Percentiles rank a stretch among this genome's conserved stretches.
phyloP scores from a whole-genome alignment of 2,329 filamentous ascomycete genomes.

The Colletotrichum sublineola region DNA sequence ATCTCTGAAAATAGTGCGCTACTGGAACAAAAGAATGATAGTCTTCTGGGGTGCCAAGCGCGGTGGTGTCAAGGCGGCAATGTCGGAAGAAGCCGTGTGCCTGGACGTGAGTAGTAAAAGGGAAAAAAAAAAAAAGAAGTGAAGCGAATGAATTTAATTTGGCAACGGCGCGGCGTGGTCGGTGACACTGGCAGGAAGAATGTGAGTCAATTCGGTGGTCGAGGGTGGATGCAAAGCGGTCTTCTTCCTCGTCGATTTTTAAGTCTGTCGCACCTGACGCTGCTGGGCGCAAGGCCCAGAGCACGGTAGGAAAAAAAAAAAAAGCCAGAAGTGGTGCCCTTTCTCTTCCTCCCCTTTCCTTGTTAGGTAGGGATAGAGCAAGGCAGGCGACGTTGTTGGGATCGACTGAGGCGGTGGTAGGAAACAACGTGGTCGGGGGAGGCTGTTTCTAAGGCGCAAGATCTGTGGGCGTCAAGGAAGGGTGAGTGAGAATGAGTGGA shows the following conservation, averaged over 20 bases:
- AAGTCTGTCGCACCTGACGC: conserved; percentile 32
- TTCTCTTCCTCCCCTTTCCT: not conserved
- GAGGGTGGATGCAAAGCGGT: conserved; percentile 15
- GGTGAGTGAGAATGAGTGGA: conserved; percentile 8
- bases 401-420: conserved; percentile 19
- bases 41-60: conserved; percentile 7
- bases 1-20: conserved; percentile 38
- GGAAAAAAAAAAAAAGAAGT: conserved; percentile 17
- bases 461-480: not conserved
- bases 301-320: conserved; percentile 20
- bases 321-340: conserved; percentile 17
- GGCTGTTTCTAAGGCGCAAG: conserved; percentile 24
- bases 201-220: conserved; percentile 35
- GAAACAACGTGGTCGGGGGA: conserved; percentile 31
- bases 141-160: not conserved
- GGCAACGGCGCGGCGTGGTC: conserved; percentile 14
- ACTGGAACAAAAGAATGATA: not conserved
- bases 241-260: conserved; percentile 4
- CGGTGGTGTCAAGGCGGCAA: conserved; percentile 4
- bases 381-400: conserved; percentile 5
- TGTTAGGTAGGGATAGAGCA: conserved; percentile 10
- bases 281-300: conserved; percentile 39
- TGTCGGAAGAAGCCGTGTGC: conserved; percentile 15
- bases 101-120: not conserved
- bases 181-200: conserved; percentile 33